phyloP scores from a whole-genome alignment of 495 filamentous ascomycete genomes.

The Hypoxylon perforatum region DNA sequence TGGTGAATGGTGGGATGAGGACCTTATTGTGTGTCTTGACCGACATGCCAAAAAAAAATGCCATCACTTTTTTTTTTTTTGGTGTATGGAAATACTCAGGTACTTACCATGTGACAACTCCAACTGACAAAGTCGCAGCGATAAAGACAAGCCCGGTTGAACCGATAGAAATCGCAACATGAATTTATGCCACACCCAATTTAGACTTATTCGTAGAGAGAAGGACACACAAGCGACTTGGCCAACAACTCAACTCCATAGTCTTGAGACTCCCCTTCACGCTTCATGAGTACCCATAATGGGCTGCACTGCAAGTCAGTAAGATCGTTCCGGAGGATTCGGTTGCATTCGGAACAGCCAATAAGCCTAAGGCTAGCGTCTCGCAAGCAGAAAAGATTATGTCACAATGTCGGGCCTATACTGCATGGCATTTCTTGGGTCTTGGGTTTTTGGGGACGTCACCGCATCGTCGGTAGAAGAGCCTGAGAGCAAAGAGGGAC shows the following conservation, averaged over 20 bases:
- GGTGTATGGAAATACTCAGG: too few species aligned
- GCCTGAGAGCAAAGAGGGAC: too few species aligned
- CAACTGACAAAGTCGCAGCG: too few species aligned
- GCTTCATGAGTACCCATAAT: slow-evolving; percentile 25
- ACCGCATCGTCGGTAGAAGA: slow-evolving; percentile 39
- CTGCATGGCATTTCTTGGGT: slow-evolving; percentile 36
- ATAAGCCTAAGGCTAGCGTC: slow-evolving; percentile 33
- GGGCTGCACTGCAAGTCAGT: slow-evolving; percentile 42
- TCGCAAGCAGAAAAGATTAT: slow-evolving; percentile 37
- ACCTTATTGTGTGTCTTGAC: background rate
- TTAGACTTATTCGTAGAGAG: too few species aligned
- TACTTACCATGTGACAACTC: too few species aligned
- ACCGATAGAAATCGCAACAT: too few species aligned
- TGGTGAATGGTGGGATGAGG: slow-evolving; percentile 1
- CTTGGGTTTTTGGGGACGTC: slow-evolving; percentile 34
- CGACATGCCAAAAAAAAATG: background rate
- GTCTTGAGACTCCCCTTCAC: too few species aligned
- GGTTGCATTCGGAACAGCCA: slow-evolving; percentile 39
- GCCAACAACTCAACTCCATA: too few species aligned
- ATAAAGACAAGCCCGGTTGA: too few species aligned
- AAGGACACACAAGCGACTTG: too few species aligned
- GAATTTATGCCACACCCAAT: too few species aligned
- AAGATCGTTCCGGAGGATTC: slow-evolving; percentile 40
- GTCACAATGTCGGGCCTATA: slow-evolving; percentile 38
- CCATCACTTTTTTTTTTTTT: too few species aligned